Conservation (phyloP, 345 rosid species). For the Moringa oleifera region DNA sequence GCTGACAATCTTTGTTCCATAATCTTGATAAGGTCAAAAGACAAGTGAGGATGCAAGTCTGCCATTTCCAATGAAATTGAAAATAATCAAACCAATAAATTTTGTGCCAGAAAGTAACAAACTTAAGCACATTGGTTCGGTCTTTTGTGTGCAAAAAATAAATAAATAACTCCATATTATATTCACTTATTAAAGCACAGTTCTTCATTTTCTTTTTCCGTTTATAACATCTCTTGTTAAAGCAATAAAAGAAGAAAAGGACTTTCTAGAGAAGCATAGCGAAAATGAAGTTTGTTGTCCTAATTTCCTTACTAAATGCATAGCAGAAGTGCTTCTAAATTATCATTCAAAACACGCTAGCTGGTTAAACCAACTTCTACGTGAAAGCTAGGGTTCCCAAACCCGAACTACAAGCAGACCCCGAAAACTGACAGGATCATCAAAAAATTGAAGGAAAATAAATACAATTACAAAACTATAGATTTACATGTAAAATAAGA, state of each 20-base stretch:
- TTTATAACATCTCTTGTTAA: too few relatives aligned
- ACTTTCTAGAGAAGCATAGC: too few relatives aligned
- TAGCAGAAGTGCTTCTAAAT: background rate
- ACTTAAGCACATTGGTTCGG: too few relatives aligned
- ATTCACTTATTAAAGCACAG: background rate
- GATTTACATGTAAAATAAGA: background rate
- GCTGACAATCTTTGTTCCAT: constrained; percentile 74
- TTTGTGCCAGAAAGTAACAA: too few relatives aligned
- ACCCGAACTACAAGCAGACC: background rate
- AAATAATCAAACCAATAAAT: too few relatives aligned
- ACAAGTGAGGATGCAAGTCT: constrained; percentile 54
- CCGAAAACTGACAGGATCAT: background rate
- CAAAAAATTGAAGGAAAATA: too few relatives aligned
- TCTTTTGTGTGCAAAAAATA: background rate
- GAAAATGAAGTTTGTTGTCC: background rate
- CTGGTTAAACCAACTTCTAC: too few relatives aligned
- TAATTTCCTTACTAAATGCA: background rate
- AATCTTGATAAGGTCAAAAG: constrained; percentile 64
- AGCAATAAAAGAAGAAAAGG: background rate
- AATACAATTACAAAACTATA: background rate
- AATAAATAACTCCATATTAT: background rate
- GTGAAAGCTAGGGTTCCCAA: too few relatives aligned
- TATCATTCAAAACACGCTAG: too few relatives aligned
- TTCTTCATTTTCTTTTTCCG: background rate
- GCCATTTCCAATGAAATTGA: constrained; percentile 1